Evolutionary conservation across 208 protist genomes (phyloP).

Genomic region (Phytomonas sp.): DNA sequence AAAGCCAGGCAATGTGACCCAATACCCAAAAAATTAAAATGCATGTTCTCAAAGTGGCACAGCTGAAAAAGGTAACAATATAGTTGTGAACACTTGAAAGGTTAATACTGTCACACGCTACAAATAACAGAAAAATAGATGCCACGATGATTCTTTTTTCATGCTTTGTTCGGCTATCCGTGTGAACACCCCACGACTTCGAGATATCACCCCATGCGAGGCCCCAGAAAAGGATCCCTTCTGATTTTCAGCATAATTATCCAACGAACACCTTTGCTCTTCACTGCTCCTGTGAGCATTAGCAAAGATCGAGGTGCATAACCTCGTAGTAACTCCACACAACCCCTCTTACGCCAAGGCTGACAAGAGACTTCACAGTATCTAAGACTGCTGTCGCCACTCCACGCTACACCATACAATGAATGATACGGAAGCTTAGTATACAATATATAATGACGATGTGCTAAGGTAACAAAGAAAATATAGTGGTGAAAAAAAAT

Average conservation of each 20-base stretch:
- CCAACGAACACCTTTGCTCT: neutral
- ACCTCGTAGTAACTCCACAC: constrained; percentile 18
- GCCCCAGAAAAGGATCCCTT: neutral
- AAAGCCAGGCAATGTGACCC: neutral
- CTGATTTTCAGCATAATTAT: neutral
- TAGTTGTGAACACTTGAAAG: neutral
- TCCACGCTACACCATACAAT: too few species aligned
- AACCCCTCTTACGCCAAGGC: constrained; percentile 60
- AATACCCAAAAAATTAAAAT: neutral
- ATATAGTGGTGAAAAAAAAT: neutral
- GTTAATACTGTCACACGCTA: neutral
- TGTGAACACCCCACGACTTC: neutral
- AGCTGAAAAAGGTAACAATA: neutral
- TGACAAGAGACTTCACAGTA: too few species aligned
- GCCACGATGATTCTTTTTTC: neutral
- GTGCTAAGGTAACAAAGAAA: neutral
- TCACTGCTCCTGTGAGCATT: neutral
- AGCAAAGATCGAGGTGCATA: neutral
- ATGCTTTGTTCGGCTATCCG: neutral
- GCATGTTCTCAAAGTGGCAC: neutral
- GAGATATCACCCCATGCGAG: neutral
- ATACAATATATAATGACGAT: neutral
- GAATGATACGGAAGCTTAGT: too few species aligned
- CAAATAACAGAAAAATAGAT: neutral
- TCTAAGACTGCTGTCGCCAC: too few species aligned